phyloP scores from a whole-genome alignment of 2,329 filamentous ascomycete species.

The Trichoderma atrobrunneum region DNA sequence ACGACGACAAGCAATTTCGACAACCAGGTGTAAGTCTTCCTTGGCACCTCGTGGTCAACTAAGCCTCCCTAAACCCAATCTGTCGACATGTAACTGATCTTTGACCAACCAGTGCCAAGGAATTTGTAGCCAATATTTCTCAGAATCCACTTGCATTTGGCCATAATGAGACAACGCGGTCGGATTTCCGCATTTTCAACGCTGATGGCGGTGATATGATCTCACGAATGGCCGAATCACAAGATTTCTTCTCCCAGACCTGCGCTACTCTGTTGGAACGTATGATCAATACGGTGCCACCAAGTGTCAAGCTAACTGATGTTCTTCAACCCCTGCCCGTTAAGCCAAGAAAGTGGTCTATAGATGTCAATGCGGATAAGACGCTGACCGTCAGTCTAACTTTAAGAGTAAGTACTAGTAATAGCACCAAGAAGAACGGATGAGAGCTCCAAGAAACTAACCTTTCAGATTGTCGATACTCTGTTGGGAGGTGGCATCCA shows the following conservation, averaged over 20 bases:
- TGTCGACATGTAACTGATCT: neutral
- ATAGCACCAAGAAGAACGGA: neutral
- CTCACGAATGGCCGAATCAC: neutral
- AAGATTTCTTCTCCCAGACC: neutral
- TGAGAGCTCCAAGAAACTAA: neutral
- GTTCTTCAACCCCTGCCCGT: neutral
- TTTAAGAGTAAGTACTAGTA: neutral
- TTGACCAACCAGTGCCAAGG: neutral
- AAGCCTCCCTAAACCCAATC: neutral
- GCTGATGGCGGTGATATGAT: neutral
- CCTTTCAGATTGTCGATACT: neutral
- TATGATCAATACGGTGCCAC: neutral
- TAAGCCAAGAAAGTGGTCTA: neutral
- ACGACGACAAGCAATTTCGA: neutral
- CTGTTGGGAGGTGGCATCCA: neutral
- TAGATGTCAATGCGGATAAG: neutral
- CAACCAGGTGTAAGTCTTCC: neutral
- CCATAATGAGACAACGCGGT: neutral
- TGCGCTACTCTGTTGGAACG: neutral
- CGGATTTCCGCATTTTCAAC: neutral
- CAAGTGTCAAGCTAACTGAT: neutral
- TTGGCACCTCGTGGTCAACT: neutral
- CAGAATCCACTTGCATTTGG: neutral
- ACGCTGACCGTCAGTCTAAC: neutral
- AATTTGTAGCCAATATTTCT: neutral